Evolutionary conservation across 495 filamentous ascomycete genomes (phyloP), one percentile per base, ranked within the genome.

Genomic region (Immersiella caudata): DNA sequence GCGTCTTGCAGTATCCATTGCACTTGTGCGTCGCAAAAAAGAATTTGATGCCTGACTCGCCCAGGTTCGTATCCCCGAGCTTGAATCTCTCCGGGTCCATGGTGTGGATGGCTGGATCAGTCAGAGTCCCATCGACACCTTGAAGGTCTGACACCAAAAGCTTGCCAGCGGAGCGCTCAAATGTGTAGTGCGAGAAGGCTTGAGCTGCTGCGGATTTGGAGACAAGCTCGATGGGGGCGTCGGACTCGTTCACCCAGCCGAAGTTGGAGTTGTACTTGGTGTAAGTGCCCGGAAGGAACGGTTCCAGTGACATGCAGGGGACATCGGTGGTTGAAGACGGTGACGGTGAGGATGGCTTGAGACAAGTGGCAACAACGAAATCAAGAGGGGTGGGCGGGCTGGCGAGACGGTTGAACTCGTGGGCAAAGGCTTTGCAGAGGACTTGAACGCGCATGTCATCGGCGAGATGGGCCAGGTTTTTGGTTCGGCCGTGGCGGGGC

Each of bases 121-220:
- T 80, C 20, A 79, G 61, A n/a, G 69, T 21, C 9, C 60, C 12
- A 24, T 76, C 76, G 0, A 78, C 77, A 8, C 78, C 77, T 64
- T 79, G 78, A 9, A 79, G 50, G 60, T 80, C 78, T 21, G 20
- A 59, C 2, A 80, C 72, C 16, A 80, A 61, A 8, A 80, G 72
- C 51, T 46, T 52, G 21, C 79, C 79, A 21, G 52, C 33, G 4
- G 79, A 81, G n/a, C 79, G 75, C 71, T 81, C 79, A 55, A 79
- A 80, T 29, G 79, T 78, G 29, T 80, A 81, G 56, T 81, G 79
- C 0, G 76, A 79, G 57, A 81, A 81, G 11, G 78, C 79, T 56
- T 81, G 79, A 0, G 79, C 79, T 22, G 69, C 67, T 25, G 68
- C 52, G 62, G 72, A 69, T 0, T 35, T 57, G 40, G 74, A 67